Percentiles rank a stretch among this genome's conserved stretches.
These are phyloP conservation scores for Trichomonas vaginalis DNA, from an alignment of 208 protist species.

Conservation along the genomic window DNA sequence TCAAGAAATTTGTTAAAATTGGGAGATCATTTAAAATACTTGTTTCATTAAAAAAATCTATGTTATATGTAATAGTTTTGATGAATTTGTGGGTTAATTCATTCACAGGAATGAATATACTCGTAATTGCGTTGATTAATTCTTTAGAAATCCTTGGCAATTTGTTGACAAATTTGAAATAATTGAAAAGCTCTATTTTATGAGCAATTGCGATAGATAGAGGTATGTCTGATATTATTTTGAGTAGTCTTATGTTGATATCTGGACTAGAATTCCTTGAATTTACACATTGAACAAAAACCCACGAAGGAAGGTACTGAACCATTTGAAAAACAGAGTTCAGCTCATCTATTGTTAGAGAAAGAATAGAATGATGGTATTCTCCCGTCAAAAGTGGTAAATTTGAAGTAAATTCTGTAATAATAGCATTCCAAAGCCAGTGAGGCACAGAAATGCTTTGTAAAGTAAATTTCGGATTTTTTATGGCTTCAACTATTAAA, in stretches of 20 bases:
- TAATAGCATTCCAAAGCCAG: background rate
- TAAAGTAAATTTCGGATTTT: background rate
- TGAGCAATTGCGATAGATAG: background rate
- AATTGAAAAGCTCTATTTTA: background rate
- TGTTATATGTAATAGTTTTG: background rate
- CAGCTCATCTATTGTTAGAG: background rate
- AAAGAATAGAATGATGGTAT: background rate
- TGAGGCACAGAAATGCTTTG: background rate
- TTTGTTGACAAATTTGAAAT: background rate
- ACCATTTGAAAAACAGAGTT: background rate
- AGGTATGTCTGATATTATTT: background rate
- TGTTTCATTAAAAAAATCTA: background rate
- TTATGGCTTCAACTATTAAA: background rate
- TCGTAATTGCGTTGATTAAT: background rate
- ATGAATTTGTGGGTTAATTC: background rate
- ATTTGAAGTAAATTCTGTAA: background rate
- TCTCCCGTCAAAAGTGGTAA: background rate
- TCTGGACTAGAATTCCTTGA: background rate
- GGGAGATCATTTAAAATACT: background rate
- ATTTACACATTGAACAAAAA: background rate
- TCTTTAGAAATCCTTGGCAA: background rate
- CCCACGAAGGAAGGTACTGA: background rate
- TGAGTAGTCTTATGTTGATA: background rate
- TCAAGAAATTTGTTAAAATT: background rate
- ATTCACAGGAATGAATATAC: background rate